Conservation (phyloP, 345 rosid genomes). For the Eucalyptus pumila region DNA sequence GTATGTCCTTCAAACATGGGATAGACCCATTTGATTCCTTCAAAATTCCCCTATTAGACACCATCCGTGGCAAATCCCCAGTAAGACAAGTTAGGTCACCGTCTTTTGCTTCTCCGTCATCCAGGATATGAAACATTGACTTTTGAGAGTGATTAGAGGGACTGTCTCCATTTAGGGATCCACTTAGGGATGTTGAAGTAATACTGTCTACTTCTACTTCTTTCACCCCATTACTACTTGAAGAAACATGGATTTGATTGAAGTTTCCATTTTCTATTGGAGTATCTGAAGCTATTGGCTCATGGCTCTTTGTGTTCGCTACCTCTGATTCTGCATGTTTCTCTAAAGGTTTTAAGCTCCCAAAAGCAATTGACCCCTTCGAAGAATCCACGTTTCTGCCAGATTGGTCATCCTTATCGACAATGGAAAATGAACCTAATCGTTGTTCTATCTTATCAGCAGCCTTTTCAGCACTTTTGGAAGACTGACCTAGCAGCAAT, state of each 20-base stretch:
- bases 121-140: conserved; percentile 41
- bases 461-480: conserved; percentile 29
- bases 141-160: conserved; percentile 14
- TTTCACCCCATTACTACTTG: conserved; percentile 33
- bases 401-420: conserved; percentile 11
- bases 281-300: not conserved
- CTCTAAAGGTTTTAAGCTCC: conserved; percentile 9
- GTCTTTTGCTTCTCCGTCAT: conserved; percentile 7
- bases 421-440: conserved; percentile 40
- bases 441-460: conserved; percentile 22
- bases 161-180: conserved; percentile 26
- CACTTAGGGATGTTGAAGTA: conserved; percentile 9
- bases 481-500: conserved; percentile 22
- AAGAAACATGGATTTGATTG: not conserved
- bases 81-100: conserved; percentile 1
- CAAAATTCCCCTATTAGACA: conserved; percentile 7
- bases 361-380: conserved; percentile 16
- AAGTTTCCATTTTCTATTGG: conserved; percentile 32
- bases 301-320: conserved; percentile 1
- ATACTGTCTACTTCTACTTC: conserved; percentile 9
- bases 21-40: conserved; percentile 22
- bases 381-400: conserved; percentile 5
- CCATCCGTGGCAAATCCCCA: conserved; percentile 7
- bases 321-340: conserved; percentile 9
- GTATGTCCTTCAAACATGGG: conserved; percentile 17